phyloP scores from a whole-genome alignment of 1,284 basidiomycete genomes.

The Ceratobasidium sp. region DNA sequence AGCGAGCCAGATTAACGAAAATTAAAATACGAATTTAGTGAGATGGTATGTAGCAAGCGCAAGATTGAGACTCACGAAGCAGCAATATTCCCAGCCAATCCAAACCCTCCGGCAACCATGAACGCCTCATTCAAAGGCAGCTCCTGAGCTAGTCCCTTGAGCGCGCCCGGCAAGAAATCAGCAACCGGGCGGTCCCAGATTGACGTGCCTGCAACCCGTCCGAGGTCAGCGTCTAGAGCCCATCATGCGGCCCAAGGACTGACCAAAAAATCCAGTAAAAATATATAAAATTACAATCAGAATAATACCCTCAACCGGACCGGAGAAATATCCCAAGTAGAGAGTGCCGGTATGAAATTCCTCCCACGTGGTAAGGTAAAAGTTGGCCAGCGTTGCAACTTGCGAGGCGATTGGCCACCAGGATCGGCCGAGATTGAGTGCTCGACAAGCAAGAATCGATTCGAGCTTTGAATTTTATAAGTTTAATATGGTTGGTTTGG shows the following conservation, averaged over 20 bases:
- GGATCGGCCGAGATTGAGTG: constrained; percentile 88
- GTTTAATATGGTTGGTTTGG: constrained; percentile 21
- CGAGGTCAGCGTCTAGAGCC: not conserved
- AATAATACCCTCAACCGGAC: constrained; percentile 95
- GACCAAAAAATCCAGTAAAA: constrained; percentile 77
- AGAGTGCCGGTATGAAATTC: constrained; percentile 94
- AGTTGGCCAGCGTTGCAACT: constrained; percentile 87
- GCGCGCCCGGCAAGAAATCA: constrained; percentile 53
- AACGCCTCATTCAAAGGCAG: constrained; percentile 85
- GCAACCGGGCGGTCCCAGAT: constrained; percentile 78
- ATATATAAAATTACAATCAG: constrained; percentile 82
- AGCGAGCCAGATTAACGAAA: no score
- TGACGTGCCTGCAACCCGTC: constrained; percentile 60
- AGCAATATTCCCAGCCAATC: constrained; percentile 81
- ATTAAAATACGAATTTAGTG: constrained; percentile 9
- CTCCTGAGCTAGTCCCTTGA: constrained; percentile 50
- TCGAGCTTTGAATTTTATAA: constrained; percentile 65
- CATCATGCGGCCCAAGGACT: constrained; percentile 41
- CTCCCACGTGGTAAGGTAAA: constrained; percentile 97
- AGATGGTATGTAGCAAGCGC: not conserved
- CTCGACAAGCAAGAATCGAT: constrained; percentile 79
- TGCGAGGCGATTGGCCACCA: constrained; percentile 96
- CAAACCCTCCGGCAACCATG: constrained; percentile 82
- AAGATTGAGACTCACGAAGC: constrained; percentile 57
- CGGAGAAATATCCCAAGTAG: constrained; percentile 92